Evolutionary conservation across 306 rosid genomes (phyloP), one percentile per base, ranked within the genome.

Genomic region (Cucurbita moschata): DNA sequence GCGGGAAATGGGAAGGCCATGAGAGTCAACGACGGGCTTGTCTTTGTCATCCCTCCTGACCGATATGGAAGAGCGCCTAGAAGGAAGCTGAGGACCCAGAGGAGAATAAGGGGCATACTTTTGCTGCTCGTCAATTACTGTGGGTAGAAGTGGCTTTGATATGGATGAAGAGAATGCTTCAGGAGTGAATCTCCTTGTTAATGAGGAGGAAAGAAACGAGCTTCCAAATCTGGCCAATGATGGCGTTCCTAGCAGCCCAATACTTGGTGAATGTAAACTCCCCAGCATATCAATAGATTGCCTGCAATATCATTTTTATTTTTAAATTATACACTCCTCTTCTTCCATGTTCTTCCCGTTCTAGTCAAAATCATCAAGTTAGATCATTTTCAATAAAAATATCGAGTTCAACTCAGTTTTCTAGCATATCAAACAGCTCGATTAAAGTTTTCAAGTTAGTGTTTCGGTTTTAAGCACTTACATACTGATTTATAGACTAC

Each of bases 121-220:
- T 23, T 78, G 87, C 4, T 66, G 85, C 79, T 88, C 88, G 8
- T 88, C 89, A 11, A 78, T 89, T 40, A 64, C 37, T 4, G 78
- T 75, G 21, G 80, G 83, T 52, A 89, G 71, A 42, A 85, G 69
- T 52, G 97, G 97, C 70, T 86, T 95, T 30, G 91, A 40, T 43
- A 74, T 81, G 21, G 87, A 71, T n/a, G 87, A 71, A 21, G 91
- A 82, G 60, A 89, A 82, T 5, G 81, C 21, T 79, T 95, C 99
- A 14, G 97, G 99, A 72, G 99, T 91, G 91, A 89, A 82, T 82
- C 99, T 91, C 78, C 92, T 95, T 72, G 99, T 91, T 51, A 95
- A 77, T 50, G 99, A 87, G 35, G 99, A 76, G 40, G 97, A 90
- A 16, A 94, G 90, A 80, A 87, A 95, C 1, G 99, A 95, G 72